Base-by-base conservation (phyloP, 176 grass and related monocot genomes). In the Cenchrus purpureus region DNA sequence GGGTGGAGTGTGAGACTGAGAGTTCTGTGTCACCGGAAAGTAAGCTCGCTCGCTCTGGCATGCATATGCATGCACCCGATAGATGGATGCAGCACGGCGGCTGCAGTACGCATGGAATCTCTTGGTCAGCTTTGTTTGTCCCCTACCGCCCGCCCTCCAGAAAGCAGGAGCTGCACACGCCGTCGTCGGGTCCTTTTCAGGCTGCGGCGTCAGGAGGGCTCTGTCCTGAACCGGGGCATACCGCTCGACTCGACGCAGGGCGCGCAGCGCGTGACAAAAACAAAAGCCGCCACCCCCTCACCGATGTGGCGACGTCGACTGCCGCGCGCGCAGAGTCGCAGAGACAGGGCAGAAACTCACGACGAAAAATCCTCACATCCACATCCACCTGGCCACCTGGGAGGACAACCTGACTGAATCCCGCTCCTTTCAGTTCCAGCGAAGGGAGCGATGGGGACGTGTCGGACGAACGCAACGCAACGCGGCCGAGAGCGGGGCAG, bases 151-250 rank as follows among this genome's bases (percentile, higher is more conserved):
- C 52, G 37, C n/a, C 52, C n/a, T 43, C 12, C 65, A 62, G 5
- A 43, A 65, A 43, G 57, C 25, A 71, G 65, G 10, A 79, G 46
- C 51, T 37, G 42, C 37, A 3, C 20, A 12, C 43, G 37, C 37
- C 37, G 55, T 46, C 62, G 59, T 72, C 9, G 22, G 44, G 54
- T 82, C 80, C 17, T 65, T 65, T 70, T 37, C 83, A 70, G 83
- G 64, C 52, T 37, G 53, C 17, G 65, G 17, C 49, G 48, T 61
- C 40, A 48, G 73, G 4, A 56, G 3, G 2, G 2, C 63, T 48
- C 45, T 32, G 73, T 6, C 12, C 49, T 20, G 25, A 12, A 10
- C 1, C 55, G 7, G 7, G 20, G 58, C 19, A 10, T 11, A 25
- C 58, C 25, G 58, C 58, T n/a, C 1, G 16, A 32, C 4, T 1